Evolutionary conservation across 2,329 filamentous ascomycete genomes (phyloP), one percentile per base, ranked within the genome.

Genomic region (Helminthosporium solani): DNA sequence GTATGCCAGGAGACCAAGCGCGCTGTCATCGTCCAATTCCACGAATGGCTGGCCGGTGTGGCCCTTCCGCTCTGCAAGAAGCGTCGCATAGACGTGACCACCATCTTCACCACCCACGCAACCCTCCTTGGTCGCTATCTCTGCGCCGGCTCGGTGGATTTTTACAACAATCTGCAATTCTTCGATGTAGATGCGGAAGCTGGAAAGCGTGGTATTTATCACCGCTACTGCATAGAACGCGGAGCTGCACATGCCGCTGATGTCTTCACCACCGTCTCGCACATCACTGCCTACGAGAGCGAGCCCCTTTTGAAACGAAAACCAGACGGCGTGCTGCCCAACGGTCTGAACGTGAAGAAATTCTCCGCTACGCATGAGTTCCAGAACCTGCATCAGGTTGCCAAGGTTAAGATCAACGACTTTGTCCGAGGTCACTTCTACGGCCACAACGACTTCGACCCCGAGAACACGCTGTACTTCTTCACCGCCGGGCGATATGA

Each of bases 361-460:
- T 97, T 97, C 76, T 92, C 91, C 7, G 94, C 94, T 6, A 91
- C 96, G 63, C 94, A 99, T 77, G 94, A 99, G 73, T 97, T 97
- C 77, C 94, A 99, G 72, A 99, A 99, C 68, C 74, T 99, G 66
- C 94, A 97, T 73, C 90, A 95, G 65, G 88, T 94, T 70, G 87
- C 90, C 64, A 97, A 97, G 77, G 88, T 95, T 73, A 96, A 95
- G 79, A 97, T 99, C 62, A 89, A 95, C 66, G 94, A 97, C 70
- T 99, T 99, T 67, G 90, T 97, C 16, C 88, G 94, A 39, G 94
- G 94, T 9, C 94, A 99, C 70, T 99, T 99, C 73, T 97, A 97
- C 67, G 94, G 94, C 9, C 91, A 97, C 74, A 95, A 96, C 69
- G 91, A 99, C 67, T 97, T 97, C 58, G 90, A 96, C 52, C 85